Conservation (phyloP, 1,139 yeast genomes). For the Debaryomycetaceae sp. region DNA sequence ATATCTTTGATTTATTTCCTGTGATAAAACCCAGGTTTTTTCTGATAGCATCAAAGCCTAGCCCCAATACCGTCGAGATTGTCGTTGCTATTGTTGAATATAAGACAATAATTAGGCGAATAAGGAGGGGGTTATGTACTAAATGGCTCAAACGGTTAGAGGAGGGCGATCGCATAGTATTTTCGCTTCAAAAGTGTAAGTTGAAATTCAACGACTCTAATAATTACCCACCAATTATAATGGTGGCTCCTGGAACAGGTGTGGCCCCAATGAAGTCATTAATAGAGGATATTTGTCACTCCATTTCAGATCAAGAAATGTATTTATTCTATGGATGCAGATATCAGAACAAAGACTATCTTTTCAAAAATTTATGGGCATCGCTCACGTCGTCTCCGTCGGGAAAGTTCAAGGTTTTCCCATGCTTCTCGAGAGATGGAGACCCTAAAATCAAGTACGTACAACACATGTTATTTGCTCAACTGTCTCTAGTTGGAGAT, state of each 20-base stretch:
- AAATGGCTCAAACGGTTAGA: conserved; percentile 59
- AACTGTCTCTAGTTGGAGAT: conserved; percentile 46
- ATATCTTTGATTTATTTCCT: conserved; percentile 75
- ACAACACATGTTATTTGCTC: conserved; percentile 61
- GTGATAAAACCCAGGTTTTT: conserved; percentile 74
- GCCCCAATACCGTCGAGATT: conserved; percentile 47
- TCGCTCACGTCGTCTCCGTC: conserved; percentile 17
- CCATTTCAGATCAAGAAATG: conserved; percentile 21
- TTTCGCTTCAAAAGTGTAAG: conserved; percentile 51
- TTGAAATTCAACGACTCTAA: conserved; percentile 25
- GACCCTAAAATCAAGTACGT: conserved; percentile 53
- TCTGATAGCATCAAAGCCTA: conserved; percentile 70
- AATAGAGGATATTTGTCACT: conserved; percentile 33
- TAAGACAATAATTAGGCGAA: conserved; percentile 70
- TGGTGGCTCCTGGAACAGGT: conserved; percentile 92
- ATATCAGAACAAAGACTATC: conserved; percentile 58
- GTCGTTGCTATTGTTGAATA: conserved; percentile 85
- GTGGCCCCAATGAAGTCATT: conserved; percentile 82
- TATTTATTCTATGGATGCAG: conserved; percentile 78
- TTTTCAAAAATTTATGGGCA: conserved; percentile 59
- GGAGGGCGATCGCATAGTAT: conserved; percentile 49
- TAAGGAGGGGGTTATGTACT: conserved; percentile 82
- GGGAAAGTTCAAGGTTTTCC: conserved; percentile 37
- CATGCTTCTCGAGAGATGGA: conserved; percentile 63
- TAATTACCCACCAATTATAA: conserved; percentile 50